Percentiles rank a stretch among this genome's conserved stretches.
Conservation (phyloP, 208 protist genomes). For the Wallacemonas sp. region DNA sequence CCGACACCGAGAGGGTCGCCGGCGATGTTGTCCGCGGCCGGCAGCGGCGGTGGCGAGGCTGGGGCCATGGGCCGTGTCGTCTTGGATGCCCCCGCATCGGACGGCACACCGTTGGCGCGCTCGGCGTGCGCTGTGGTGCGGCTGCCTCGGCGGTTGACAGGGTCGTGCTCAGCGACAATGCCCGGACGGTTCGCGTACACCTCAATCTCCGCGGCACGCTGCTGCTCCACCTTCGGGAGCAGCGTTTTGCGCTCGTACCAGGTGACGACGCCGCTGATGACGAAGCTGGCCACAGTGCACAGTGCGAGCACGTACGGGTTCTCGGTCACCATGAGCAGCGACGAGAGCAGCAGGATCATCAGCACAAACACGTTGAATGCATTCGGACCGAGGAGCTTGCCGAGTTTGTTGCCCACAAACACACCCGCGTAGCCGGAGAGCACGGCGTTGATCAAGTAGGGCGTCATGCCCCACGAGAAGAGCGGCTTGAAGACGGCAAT, state of each 20-base stretch:
- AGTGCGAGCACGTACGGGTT: constrained; percentile 26
- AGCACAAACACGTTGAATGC: constrained; percentile 44
- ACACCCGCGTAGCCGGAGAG: constrained; percentile 35
- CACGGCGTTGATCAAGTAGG: constrained; percentile 30
- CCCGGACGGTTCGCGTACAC: constrained; percentile 15
- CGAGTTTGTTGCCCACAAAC: constrained; percentile 30
- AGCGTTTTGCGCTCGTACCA: constrained; percentile 33
- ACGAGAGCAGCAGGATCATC: constrained; percentile 36
- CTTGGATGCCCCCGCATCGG: too few species aligned
- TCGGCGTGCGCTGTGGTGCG: too few species aligned
- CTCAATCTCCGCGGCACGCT: constrained; percentile 27
- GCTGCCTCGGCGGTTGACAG: not conserved
- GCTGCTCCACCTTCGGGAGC: constrained; percentile 20
- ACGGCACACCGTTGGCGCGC: too few species aligned
- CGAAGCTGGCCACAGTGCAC: constrained; percentile 12
- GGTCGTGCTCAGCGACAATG: not conserved
- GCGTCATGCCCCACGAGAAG: constrained; percentile 32
- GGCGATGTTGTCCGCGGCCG: not conserved
- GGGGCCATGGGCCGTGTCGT: too few species aligned
- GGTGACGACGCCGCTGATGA: constrained; percentile 17
- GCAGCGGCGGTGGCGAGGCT: too few species aligned
- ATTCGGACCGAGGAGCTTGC: constrained; percentile 41
- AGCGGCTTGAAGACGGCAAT: constrained; percentile 26
- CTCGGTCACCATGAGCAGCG: constrained; percentile 36
- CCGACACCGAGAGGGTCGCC: not conserved